phyloP scores from a whole-genome alignment of 306 rosid genomes.

The Trifolium dubium region DNA sequence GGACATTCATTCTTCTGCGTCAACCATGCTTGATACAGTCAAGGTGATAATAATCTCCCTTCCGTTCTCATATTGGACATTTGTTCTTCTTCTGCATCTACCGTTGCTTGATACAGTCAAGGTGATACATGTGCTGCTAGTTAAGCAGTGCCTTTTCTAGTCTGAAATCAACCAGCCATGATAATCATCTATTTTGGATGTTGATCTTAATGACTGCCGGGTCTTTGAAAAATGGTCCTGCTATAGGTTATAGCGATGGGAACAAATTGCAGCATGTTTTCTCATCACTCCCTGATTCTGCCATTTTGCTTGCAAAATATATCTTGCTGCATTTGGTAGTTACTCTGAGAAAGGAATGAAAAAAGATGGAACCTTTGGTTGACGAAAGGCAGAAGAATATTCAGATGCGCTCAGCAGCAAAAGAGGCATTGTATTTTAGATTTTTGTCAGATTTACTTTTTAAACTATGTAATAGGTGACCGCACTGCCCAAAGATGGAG shows the following conservation, averaged over 20 bases:
- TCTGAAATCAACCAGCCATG: slow-evolving; percentile 46
- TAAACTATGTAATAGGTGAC: slow-evolving; percentile 53
- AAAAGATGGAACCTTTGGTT: slow-evolving; percentile 45
- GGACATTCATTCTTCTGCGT: too few species aligned
- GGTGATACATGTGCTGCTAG: too few species aligned
- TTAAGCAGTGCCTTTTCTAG: too few species aligned
- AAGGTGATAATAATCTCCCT: too few species aligned
- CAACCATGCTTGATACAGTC: too few species aligned
- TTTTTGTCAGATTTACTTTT: slow-evolving; percentile 49
- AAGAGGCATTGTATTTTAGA: slow-evolving; percentile 55
- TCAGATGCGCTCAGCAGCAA: slow-evolving; percentile 50
- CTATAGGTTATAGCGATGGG: slow-evolving; percentile 63
- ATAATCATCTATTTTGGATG: slow-evolving; percentile 46
- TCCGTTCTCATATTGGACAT: too few species aligned
- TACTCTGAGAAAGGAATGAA: slow-evolving; percentile 50
- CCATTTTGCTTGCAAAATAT: slow-evolving; percentile 64
- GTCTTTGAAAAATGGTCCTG: slow-evolving; percentile 60
- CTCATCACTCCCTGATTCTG: slow-evolving; percentile 66
- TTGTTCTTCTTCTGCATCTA: too few species aligned
- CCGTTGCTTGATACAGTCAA: too few species aligned
- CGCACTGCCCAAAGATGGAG: too few species aligned
- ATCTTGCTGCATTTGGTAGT: slow-evolving; percentile 68
- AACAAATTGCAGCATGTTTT: slow-evolving; percentile 56
- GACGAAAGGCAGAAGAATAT: slow-evolving; percentile 61
- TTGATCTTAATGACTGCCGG: slow-evolving; percentile 40